phyloP scores from a whole-genome alignment of 257 asterid genomes.

The Hygrophila difformis region DNA sequence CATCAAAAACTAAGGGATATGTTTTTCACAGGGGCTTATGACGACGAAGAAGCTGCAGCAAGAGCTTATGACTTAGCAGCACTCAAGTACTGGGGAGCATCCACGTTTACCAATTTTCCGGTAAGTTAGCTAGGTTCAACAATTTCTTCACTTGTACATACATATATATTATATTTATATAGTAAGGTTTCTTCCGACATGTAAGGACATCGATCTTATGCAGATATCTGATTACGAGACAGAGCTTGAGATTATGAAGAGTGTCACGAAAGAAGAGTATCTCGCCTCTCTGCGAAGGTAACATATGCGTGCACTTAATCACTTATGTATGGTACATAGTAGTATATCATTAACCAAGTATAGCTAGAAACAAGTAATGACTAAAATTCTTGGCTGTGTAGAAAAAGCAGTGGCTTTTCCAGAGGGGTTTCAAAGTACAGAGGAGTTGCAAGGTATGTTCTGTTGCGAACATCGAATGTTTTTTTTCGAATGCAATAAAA shows the following conservation, averaged over 20 bases:
- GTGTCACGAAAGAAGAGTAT: constrained; percentile 44
- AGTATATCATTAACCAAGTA: no score
- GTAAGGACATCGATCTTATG: constrained; percentile 3
- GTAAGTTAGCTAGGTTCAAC: constrained; percentile 32
- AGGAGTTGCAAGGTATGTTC: constrained; percentile 80
- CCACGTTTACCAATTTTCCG: constrained; percentile 43
- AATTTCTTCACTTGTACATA: no score
- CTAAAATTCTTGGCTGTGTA: no score
- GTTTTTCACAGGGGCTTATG: constrained; percentile 56
- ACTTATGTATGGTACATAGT: no score
- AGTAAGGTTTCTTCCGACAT: neutral
- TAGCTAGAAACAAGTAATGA: no score
- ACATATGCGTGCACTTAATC: no score
- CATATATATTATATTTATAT: no score
- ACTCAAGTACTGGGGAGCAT: constrained; percentile 48
- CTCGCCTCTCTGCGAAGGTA: constrained; percentile 51
- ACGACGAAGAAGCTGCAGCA: constrained; percentile 53
- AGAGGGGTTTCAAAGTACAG: constrained; percentile 82
- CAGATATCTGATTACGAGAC: constrained; percentile 39
- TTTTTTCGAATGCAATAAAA: no score
- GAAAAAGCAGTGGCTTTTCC: constrained; percentile 79
- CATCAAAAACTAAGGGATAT: no score
- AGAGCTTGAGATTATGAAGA: constrained; percentile 40
- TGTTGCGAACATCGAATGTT: no score
- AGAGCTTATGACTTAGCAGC: constrained; percentile 52